These are phyloP conservation scores for Falciphora oryzae DNA, from an alignment of 2,329 filamentous ascomycete genomes.

Conservation along the genomic window DNA sequence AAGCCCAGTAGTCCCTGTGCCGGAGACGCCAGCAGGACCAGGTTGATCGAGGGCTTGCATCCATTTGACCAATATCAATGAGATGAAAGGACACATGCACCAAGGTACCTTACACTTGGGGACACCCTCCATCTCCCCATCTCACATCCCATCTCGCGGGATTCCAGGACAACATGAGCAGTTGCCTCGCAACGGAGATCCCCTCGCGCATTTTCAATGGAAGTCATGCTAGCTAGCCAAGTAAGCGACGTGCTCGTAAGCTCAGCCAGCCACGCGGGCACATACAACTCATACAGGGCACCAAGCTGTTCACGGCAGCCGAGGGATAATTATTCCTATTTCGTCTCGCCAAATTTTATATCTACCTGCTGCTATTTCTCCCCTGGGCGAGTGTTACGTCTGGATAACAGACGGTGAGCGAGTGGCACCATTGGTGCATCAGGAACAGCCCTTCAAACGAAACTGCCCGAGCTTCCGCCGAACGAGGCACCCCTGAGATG, in stretches of 20 bases:
- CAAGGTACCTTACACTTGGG: not conserved
- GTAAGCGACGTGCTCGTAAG: not conserved
- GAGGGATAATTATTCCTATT: not conserved
- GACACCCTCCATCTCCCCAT: not conserved
- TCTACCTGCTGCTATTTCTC: not conserved
- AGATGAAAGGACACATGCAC: not conserved
- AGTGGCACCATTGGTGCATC: slow-evolving; percentile 3
- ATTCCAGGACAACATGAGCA: too few relatives aligned
- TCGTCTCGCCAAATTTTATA: not conserved
- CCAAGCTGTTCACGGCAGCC: not conserved
- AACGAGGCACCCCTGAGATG: not conserved
- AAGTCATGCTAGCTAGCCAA: not conserved
- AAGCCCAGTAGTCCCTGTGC: not conserved
- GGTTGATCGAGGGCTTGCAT: not conserved
- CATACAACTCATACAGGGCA: too few relatives aligned
- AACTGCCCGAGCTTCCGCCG: slow-evolving; percentile 6
- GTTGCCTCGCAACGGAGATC: too few relatives aligned
- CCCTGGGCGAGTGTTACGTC: not conserved
- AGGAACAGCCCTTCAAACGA: not conserved
- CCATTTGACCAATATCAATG: not conserved
- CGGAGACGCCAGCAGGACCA: too few relatives aligned
- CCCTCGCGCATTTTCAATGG: not conserved
- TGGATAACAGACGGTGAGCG: not conserved
- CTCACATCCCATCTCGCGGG: not conserved
- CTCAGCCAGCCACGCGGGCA: not conserved